Evolutionary conservation across 768 basidiomycete genomes (phyloP), one percentile per base, ranked within the genome.

Genomic region (Serendipita sp.): DNA sequence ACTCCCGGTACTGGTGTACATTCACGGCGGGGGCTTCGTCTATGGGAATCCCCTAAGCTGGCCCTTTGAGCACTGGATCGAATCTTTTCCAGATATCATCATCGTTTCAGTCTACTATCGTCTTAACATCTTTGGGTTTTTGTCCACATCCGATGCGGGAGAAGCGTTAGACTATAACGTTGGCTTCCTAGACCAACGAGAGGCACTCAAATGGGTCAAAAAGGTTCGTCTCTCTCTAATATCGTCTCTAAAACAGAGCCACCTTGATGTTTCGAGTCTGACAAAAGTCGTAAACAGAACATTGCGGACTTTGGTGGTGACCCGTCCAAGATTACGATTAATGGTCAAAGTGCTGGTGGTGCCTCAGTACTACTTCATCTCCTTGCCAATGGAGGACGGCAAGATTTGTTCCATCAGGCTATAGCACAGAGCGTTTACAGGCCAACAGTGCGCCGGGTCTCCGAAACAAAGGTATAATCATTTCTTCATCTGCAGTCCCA

Each of bases 31-130:
- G 68, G 74, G 30, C 4, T 85, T 83, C 66, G 70, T 79, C 23
- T 81, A 70, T 67, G 83, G 85, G 3, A 86, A 85, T 70, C 84
- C 83, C 0, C 75, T 74, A 1, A 83, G 81, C 70, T 86, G 81
- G 82, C 83, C 85, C 1, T 85, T 85, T 69, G 79, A 85, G 68
- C 74, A 77, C 68, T 86, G 83, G 84, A 74, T 86, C 63, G 74
- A 84, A 48, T 84, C 85, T 68, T 80, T 76, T 32, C 83, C 83
- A 2, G 79, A 68, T 30, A 60, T 85, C 28, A 78, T 86, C 46
- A 75, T 85, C 63, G 84, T 85, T 7, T 83, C 85, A 0, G 79
- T 85, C 4, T 84, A 86, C 71, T 86, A 86, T 71, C 81, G 81
- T 16, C 78, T 86, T 28, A 78, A 78, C 63, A 79, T 81, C 0